Evolutionary conservation across 345 rosid species (phyloP), one percentile per base, ranked within the genome.

Genomic region (Barbarea vulgaris): DNA sequence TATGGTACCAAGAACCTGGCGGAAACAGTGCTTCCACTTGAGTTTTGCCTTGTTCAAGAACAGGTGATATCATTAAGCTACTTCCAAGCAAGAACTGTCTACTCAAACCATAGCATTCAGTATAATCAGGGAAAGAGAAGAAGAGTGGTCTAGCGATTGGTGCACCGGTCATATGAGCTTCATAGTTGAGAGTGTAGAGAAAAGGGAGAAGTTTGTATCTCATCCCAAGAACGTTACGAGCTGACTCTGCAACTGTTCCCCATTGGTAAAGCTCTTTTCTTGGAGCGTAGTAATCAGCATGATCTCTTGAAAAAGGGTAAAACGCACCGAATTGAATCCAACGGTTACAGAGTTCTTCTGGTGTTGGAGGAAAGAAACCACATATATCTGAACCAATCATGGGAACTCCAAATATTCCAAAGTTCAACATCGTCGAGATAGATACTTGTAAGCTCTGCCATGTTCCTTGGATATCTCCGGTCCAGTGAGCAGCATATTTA

Each of bases 351-450:
- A 95, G 92, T 83, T 95, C 98, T 74, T 92, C 98, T 0, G 94
- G 88, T 3, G 97, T 93, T 34, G 83, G 85, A 39, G 97, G 96
- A 81, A 87, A 95, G 81, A 95, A 90, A 3, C 99, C 99, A 48
- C 98, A 95, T 59, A 95, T 95, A 58, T 92, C 98, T 6, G 98
- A 81, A 64, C 99, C 97, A 51, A 95, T 98, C 99, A 93, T 95
- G 0, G 98, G 93, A 66, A 95, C 89, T 17, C 98, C 97, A 34
- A 95, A 95, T 30, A 93, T 80, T 27, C 99, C 99, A 10, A 95
- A 93, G 58, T 93, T 95, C 68, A 95, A 63, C 93, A 90, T 82
- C 0, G 98, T 95, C 6, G 97, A 85, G 62, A 95, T 93, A 31
- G 99, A 95, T 66, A 89, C 89, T 83, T 68, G 92, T 75, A 95